Evolutionary conservation across 2,329 filamentous ascomycete genomes (phyloP).

Genomic region (Neonectria hederae): DNA sequence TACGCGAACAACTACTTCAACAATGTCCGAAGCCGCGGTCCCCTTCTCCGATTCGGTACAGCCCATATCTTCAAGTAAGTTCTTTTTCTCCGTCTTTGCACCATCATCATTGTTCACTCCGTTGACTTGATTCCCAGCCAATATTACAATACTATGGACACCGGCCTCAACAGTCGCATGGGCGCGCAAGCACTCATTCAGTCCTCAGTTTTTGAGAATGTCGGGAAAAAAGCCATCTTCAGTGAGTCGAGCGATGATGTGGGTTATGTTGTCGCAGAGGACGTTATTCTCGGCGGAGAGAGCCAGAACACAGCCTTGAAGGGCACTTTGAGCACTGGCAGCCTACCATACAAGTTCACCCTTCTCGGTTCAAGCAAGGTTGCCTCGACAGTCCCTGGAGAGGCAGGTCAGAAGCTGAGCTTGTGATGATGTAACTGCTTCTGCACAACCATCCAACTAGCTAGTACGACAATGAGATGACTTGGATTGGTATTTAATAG

Average conservation of each 20-base stretch:
- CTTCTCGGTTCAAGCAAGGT: slow-evolving; percentile 31
- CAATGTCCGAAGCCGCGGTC: slow-evolving; percentile 68
- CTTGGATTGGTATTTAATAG: not conserved
- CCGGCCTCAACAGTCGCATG: slow-evolving; percentile 39
- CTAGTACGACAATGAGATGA: not conserved
- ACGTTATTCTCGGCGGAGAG: slow-evolving; percentile 28
- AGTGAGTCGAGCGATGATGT: slow-evolving; percentile 30
- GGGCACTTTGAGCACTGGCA: slow-evolving; percentile 15
- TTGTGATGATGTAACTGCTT: slow-evolving; percentile 1
- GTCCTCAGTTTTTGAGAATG: slow-evolving; percentile 35
- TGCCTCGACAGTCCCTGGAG: slow-evolving; percentile 20
- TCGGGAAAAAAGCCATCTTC: slow-evolving; percentile 40
- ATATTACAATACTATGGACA: slow-evolving; percentile 41
- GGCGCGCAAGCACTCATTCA: slow-evolving; percentile 37
- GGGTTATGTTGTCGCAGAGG: slow-evolving; percentile 29
- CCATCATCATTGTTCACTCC: fast-evolving
- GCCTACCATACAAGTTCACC: slow-evolving; percentile 28
- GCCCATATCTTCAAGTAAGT: slow-evolving; percentile 56
- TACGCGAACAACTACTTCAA: slow-evolving; percentile 69
- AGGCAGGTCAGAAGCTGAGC: slow-evolving; percentile 31
- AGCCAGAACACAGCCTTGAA: slow-evolving; percentile 28
- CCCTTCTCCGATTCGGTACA: slow-evolving; percentile 69
- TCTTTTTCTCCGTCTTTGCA: fast-evolving
- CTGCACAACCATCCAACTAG: not conserved
- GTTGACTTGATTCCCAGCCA: slow-evolving; percentile 17